phyloP scores from a whole-genome alignment of 1,139 yeast genomes.

The Lodderomyces beijingensis region DNA sequence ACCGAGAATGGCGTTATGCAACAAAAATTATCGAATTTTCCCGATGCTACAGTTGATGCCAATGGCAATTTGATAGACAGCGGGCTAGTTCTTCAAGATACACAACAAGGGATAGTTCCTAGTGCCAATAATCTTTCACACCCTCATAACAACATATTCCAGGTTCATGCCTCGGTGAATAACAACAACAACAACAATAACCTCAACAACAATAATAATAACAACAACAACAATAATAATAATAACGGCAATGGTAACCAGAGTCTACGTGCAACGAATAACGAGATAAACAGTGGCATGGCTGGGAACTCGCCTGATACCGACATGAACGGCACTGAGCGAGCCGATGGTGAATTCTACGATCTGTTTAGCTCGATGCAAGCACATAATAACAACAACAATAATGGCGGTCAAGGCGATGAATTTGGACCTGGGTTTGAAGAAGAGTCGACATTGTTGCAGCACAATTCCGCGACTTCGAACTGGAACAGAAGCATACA shows the following conservation, averaged over 20 bases:
- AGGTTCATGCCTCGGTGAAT: slow-evolving; percentile 17
- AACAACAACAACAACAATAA: slow-evolving; percentile 12
- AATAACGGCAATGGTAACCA: slow-evolving; percentile 2
- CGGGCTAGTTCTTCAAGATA: slow-evolving; percentile 26
- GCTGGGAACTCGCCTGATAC: slow-evolving; percentile 6
- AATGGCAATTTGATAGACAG: slow-evolving; percentile 44
- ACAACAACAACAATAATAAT: slow-evolving; percentile 1
- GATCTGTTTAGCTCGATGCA: slow-evolving; percentile 41
- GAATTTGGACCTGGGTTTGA: slow-evolving; percentile 29
- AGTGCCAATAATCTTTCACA: slow-evolving; percentile 15
- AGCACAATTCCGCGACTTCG: slow-evolving; percentile 46
- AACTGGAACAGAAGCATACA: slow-evolving; percentile 93
- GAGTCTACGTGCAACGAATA: slow-evolving; percentile 4
- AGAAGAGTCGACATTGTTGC: slow-evolving; percentile 26
- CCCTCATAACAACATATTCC: slow-evolving; percentile 15
- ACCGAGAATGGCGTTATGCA: slow-evolving; percentile 47
- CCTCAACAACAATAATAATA: slow-evolving; percentile 3
- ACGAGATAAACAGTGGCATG: not conserved
- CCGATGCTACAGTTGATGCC: slow-evolving; percentile 41
- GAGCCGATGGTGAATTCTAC: slow-evolving; percentile 44
- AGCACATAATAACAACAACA: slow-evolving; percentile 12
- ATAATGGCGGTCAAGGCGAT: slow-evolving; percentile 13
- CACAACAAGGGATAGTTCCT: slow-evolving; percentile 16
- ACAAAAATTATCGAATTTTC: slow-evolving; percentile 39
- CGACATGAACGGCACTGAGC: slow-evolving; percentile 20